Base-by-base conservation (phyloP, 106 monocot species). In the Dactylorhiza incarnata region DNA sequence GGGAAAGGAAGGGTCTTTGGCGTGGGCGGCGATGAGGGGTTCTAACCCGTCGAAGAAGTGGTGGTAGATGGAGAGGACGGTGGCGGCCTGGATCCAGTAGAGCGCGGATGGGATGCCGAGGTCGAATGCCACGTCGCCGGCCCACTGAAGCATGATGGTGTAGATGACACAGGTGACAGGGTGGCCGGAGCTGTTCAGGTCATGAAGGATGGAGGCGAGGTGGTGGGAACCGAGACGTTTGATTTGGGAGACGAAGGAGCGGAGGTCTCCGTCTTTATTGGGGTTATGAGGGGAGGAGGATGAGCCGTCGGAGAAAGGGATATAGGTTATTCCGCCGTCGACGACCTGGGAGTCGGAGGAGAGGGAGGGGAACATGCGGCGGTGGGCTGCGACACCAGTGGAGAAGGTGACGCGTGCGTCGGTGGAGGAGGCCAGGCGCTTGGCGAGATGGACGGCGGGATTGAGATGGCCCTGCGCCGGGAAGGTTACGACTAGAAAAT, bases 41-140 rank as follows among this genome's bases (percentile, higher is more conserved):
- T 56, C 26, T 66, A 78, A 59, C 1, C 80, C 88, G 44, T 75
- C 68, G 80, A 88, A 88, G 82, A 73, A 85, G 80, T 88, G 85
- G 65, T 66, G 61, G 49, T 76, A 65, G 13, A 46, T 24, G 49
- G 49, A 61, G 26, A 76, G 56, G 20, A 68, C 74, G n/a, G 83
- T 59, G 66, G 81, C 89, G n/a, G 89, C 78, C 48, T 89, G 89
- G 76, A 85, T 83, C 89, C 89, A 89, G 81, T 73, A 79, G 12
- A 65, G 72, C 3, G 46, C 73, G 7, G 81, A 77, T 1, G 75
- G 88, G 24, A 89, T 25, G 44, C 59, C 72, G 65, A 75, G 83
- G 7, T 81, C 78, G 4, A 48, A 7, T 0, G 85, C 85, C 0
- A 83, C 78, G 44, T 80, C 85, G 43, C 72, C 67, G 17, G 66